Base-by-base conservation (phyloP, 2,329 filamentous ascomycete species). In the Ascochyta koolunga region DNA sequence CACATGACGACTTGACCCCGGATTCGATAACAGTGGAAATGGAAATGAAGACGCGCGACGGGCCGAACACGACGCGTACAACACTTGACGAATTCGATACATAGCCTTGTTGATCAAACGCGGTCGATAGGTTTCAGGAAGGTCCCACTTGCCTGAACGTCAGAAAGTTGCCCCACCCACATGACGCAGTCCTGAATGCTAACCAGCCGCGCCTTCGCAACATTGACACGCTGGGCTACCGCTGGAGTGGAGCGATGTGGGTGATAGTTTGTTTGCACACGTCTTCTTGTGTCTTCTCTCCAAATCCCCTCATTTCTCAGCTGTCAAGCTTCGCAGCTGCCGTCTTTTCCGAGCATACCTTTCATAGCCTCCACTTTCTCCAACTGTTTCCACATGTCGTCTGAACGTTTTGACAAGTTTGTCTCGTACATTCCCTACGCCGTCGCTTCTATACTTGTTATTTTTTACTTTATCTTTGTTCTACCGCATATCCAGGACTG, bases 51-150 rank as follows among this genome's bases (percentile, higher is more conserved):
- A 50, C 36, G 36, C 41, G 41, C 36, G 31, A 50, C 46, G 46
- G 51, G 29, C 51, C 51, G 40, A 54, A 41, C 31, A 32, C 35
- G 45, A 54, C 51, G 45, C 45, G 51, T 50, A 54, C 40, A 33
- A 47, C 41, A 41, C 37, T 50, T 32, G 40, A 31, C 51, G 25
- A 39, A 44, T 48, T 18, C 35, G 37, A 44, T 44, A 36, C 45
- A 44, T 15, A 32, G 7, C 33, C 27, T 44, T 24, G 51, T 40
- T 29, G 51, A 54, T 54, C 51, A 45, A 54, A 46, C 45, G 41
- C 36, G 45, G 51, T 54, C 51, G 32, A 54, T 49, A 24, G 45
- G 51, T 54, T 54, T 54, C 51, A 54, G 41, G 11, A 21, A 46
- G 40, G 31, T 33, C 40, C 40, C 40, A 50, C 45, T 43, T 50